These are phyloP conservation scores for Aspergillus novofumigatus DNA, from an alignment of 2,329 filamentous ascomycete genomes.

Conservation along the genomic window DNA sequence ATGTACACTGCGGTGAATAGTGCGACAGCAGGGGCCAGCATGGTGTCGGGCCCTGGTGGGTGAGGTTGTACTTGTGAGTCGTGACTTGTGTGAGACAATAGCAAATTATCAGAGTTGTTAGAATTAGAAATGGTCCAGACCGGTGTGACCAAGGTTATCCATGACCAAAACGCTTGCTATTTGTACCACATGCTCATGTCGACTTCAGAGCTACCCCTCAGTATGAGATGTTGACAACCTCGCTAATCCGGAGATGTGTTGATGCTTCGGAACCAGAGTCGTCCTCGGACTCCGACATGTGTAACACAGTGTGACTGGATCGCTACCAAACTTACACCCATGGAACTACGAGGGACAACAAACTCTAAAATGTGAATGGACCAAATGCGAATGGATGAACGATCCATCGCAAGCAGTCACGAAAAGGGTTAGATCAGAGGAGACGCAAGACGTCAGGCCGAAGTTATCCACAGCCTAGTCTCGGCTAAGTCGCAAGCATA, in stretches of 20 bases:
- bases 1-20: slow-evolving; percentile 17
- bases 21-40: slow-evolving; percentile 19
- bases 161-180: neutral
- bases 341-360: neutral
- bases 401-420: neutral
- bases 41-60: slow-evolving; percentile 5
- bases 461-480: neutral
- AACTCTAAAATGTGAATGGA: neutral
- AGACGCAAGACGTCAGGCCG: neutral
- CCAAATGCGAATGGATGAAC: neutral
- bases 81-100: neutral
- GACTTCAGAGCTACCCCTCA: neutral
- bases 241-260: too few relatives aligned
- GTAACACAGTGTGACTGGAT: too few relatives aligned
- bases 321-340: too few relatives aligned
- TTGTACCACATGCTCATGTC: too few relatives aligned
- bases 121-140: too few relatives aligned
- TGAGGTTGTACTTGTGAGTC: neutral
- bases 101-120: neutral
- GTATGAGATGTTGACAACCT: too few relatives aligned
- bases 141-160: neutral
- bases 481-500: slow-evolving; percentile 12
- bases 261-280: too few relatives aligned
- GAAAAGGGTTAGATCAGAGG: neutral
- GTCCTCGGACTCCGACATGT: too few relatives aligned